Evolutionary conservation across 179 eudicot species (phyloP).

Genomic region (Nepenthes alata): DNA sequence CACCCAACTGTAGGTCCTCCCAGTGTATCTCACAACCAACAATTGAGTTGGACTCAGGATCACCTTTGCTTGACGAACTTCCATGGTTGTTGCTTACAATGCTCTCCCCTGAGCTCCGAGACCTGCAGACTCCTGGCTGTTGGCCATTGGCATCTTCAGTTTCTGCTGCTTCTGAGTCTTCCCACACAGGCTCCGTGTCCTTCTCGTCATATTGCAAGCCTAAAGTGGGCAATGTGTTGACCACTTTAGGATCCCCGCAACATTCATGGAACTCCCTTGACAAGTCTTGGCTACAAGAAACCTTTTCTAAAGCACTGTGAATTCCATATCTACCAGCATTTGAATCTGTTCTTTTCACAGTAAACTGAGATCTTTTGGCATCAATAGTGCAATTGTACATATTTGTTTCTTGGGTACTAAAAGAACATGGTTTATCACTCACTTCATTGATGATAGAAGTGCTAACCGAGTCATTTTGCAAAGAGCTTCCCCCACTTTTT

Average conservation of each 20-base stretch:
- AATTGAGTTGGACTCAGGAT: constrained; percentile 21
- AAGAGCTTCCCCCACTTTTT: constrained; percentile 18
- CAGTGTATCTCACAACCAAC: constrained; percentile 48
- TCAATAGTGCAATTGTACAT: constrained; percentile 6
- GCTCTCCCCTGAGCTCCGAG: constrained; percentile 26
- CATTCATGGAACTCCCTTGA: constrained; percentile 15
- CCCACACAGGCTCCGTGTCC: constrained; percentile 15
- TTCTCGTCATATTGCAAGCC: constrained; percentile 13
- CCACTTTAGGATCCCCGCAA: constrained; percentile 9
- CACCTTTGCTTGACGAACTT: constrained; percentile 31
- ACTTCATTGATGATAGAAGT: constrained; percentile 10
- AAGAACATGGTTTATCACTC: constrained; percentile 11
- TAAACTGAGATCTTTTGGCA: constrained; percentile 12
- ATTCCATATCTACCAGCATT: constrained; percentile 10
- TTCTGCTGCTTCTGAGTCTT: constrained; percentile 19
- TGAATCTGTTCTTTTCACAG: constrained; percentile 12
- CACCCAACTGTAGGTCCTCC: constrained; percentile 59
- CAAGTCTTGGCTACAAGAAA: constrained; percentile 14
- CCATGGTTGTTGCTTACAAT: constrained; percentile 15
- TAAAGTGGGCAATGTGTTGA: constrained; percentile 12
- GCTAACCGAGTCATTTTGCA: constrained; percentile 17
- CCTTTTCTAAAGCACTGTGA: constrained; percentile 11
- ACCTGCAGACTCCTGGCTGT: constrained; percentile 18
- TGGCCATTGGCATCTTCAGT: constrained; percentile 19
- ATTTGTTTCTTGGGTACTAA: constrained; percentile 12